These are phyloP conservation scores for Marvania coccoides DNA, from an alignment of 139 green algal genomes.

Conservation along the genomic window DNA sequence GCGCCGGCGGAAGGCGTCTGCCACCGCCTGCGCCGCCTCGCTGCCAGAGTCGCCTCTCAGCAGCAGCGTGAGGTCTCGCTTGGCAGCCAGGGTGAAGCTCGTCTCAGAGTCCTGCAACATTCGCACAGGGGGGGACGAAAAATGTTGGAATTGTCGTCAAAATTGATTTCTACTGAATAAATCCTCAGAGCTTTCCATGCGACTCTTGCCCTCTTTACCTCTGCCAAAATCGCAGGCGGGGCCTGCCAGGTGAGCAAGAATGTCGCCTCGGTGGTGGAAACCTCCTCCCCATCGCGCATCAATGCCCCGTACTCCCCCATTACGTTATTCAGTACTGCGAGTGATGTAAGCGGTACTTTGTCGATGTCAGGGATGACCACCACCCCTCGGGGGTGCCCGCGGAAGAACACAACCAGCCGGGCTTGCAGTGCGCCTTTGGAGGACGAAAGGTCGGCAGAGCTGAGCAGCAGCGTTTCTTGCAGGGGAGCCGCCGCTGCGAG, in stretches of 20 bases:
- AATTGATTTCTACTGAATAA: not conserved
- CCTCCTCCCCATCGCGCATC: conserved; percentile 1
- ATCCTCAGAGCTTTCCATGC: not conserved
- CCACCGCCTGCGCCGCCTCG: not conserved
- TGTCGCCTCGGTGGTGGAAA: conserved; percentile 13
- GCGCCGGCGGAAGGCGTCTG: conserved; percentile 10
- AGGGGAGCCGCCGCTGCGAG: not conserved
- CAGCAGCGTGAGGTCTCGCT: not conserved
- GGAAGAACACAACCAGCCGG: conserved; percentile 11
- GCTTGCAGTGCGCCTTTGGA: not conserved
- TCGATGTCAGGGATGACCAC: conserved; percentile 17
- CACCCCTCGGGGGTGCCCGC: not conserved
- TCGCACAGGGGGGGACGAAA: no score
- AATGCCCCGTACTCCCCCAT: conserved; percentile 15
- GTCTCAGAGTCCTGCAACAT: not conserved
- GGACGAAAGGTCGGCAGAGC: not conserved
- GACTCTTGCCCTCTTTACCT: not conserved
- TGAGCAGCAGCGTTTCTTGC: conserved; percentile 4
- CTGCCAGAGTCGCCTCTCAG: not conserved
- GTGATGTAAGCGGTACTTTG: not conserved
- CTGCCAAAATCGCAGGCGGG: not conserved
- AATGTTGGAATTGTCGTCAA: conserved; percentile 11
- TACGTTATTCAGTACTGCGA: conserved; percentile 25
- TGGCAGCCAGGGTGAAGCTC: not conserved
- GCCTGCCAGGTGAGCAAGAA: conserved; percentile 14